These are phyloP conservation scores for Boletus reticuloceps DNA, from an alignment of 768 basidiomycete species.

Conservation along the genomic window DNA sequence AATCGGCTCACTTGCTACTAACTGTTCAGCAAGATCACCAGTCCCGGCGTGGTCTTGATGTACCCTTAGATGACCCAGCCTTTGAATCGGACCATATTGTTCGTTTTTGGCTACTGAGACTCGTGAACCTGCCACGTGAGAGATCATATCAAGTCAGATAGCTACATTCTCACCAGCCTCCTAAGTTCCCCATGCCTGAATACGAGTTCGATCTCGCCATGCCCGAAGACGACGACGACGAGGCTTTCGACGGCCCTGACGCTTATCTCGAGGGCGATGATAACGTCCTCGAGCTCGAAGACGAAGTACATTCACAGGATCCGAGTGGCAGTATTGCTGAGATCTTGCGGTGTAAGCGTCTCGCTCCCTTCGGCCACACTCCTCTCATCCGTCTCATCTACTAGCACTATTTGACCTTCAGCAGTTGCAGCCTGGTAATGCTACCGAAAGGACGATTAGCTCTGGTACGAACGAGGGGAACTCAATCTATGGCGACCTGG, in stretches of 20 bases:
- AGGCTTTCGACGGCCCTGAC: conserved; percentile 34
- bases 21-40: too few species aligned
- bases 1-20: too few species aligned
- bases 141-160: not conserved
- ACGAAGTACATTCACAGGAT: conserved; percentile 11
- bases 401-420: conserved; percentile 31
- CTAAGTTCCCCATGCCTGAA: conserved; percentile 11
- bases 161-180: not conserved
- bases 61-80: too few species aligned
- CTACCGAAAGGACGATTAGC: conserved; percentile 7
- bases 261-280: conserved; percentile 35
- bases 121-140: not conserved
- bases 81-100: too few species aligned
- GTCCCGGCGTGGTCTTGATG: too few species aligned
- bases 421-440: conserved; percentile 15
- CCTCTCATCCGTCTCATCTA: conserved; percentile 1
- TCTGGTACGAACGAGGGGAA: not conserved
- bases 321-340: conserved; percentile 16
- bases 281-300: conserved; percentile 34
- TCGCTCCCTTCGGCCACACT: not conserved
- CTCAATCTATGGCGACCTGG: conserved; percentile 24
- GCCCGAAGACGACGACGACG: conserved; percentile 28
- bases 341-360: conserved; percentile 30
- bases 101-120: too few species aligned
- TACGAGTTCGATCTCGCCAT: conserved; percentile 21